Percentiles rank a stretch among this genome's conserved stretches.
Conservation (phyloP, 2,329 filamentous ascomycete genomes). For the Coniochaeta pulveracea region DNA sequence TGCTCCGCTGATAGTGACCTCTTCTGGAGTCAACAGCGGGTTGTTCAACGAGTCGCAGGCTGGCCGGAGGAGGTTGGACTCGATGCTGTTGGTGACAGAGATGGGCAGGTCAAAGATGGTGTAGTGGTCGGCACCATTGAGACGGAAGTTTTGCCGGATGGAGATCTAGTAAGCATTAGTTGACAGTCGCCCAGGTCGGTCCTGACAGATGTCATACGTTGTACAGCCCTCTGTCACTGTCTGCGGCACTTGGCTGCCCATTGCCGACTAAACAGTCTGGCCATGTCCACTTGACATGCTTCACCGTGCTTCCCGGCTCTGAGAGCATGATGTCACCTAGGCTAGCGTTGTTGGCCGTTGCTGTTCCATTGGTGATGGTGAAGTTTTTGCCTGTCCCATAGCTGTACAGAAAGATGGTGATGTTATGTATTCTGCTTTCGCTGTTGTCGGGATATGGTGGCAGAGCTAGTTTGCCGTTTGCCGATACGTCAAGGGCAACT, state of each 20-base stretch:
- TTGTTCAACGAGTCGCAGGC: conserved; percentile 40
- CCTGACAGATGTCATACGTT: conserved; percentile 32
- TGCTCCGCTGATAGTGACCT: conserved; percentile 29
- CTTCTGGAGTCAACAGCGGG: conserved; percentile 32
- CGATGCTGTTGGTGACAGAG: conserved; percentile 54
- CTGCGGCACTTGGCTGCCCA: conserved; percentile 30
- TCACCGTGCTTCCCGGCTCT: conserved; percentile 57
- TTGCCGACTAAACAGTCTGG: conserved; percentile 56
- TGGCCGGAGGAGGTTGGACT: conserved; percentile 18
- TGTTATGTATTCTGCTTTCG: conserved; percentile 47
- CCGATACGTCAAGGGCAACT: conserved; percentile 55
- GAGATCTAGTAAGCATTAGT: conserved; percentile 43
- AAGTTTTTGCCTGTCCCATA: conserved; percentile 53
- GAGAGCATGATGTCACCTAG: conserved; percentile 51
- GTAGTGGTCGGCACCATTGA: conserved; percentile 53
- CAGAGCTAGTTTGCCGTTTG: conserved; percentile 51
- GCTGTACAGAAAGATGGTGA: conserved; percentile 57
- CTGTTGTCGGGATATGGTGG: conserved; percentile 42
- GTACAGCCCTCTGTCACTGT: conserved; percentile 48
- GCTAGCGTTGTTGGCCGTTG: conserved; percentile 35
- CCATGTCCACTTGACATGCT: conserved; percentile 64
- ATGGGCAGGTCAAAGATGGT: conserved; percentile 63
- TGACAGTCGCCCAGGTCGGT: too few species aligned
- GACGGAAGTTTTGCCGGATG: conserved; percentile 58
- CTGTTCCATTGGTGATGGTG: conserved; percentile 48